These are phyloP conservation scores for Aspergillus thermomutatus DNA, from an alignment of 2,329 filamentous ascomycete species.

Conservation along the genomic window DNA sequence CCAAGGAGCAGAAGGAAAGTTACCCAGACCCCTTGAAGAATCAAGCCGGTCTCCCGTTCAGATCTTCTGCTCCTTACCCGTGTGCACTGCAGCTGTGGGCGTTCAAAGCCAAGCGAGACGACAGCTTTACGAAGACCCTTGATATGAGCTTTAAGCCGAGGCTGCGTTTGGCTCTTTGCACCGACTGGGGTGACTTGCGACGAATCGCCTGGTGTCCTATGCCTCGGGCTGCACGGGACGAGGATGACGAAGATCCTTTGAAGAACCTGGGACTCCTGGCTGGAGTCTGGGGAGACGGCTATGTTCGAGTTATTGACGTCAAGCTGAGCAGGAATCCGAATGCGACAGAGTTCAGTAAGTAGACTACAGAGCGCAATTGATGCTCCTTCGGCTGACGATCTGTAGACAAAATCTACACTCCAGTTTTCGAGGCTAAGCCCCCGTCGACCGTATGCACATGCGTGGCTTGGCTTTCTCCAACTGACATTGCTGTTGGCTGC, in stretches of 20 bases:
- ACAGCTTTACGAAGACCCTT: slow-evolving; percentile 34
- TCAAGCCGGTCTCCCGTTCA: slow-evolving; percentile 48
- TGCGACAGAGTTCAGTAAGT: slow-evolving; percentile 33
- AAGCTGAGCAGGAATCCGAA: slow-evolving; percentile 26
- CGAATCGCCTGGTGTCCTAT: slow-evolving; percentile 57
- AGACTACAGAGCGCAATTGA: neutral
- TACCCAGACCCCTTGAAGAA: slow-evolving; percentile 27
- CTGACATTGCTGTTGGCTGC: slow-evolving; percentile 53
- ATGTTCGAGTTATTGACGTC: slow-evolving; percentile 54
- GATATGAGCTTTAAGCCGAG: slow-evolving; percentile 44
- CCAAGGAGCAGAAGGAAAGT: slow-evolving; percentile 33
- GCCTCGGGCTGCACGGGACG: slow-evolving; percentile 26
- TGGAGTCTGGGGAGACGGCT: slow-evolving; percentile 58
- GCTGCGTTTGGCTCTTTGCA: slow-evolving; percentile 52
- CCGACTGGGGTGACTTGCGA: slow-evolving; percentile 55
- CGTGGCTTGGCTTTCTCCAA: slow-evolving; percentile 56
- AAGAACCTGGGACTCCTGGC: slow-evolving; percentile 52
- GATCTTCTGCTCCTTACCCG: slow-evolving; percentile 46
- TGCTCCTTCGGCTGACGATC: neutral
- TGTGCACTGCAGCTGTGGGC: slow-evolving; percentile 59
- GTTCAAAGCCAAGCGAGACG: slow-evolving; percentile 41
- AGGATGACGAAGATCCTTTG: slow-evolving; percentile 26
- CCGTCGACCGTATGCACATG: slow-evolving; percentile 54
- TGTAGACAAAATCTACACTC: slow-evolving; percentile 42
- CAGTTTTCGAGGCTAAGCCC: slow-evolving; percentile 50